Conservation (phyloP, 169 alveolate genomes). For the Ichthyophthirius multifiliis region DNA sequence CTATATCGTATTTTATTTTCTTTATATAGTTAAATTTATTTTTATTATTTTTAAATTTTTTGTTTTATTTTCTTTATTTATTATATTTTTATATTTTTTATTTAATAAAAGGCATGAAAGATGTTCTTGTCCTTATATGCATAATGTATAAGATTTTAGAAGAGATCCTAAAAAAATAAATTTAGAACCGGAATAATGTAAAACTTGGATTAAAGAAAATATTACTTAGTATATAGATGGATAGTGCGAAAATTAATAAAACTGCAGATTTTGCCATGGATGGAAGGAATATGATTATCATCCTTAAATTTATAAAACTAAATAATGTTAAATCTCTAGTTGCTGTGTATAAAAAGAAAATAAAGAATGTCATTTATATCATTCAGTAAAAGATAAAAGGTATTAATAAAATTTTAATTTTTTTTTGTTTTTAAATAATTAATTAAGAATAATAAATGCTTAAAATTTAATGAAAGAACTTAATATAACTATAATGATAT, state of each 20-base stretch:
- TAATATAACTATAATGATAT: too few relatives aligned
- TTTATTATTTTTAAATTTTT: too few relatives aligned
- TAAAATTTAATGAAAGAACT: too few relatives aligned
- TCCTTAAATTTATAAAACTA: conserved; percentile 58
- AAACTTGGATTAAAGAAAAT: conserved; percentile 28
- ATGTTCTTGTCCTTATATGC: conserved; percentile 66
- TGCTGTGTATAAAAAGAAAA: conserved; percentile 33
- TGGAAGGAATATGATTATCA: conserved; percentile 67
- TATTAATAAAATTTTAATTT: neutral
- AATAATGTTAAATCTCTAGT: conserved; percentile 41
- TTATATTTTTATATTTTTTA: too few relatives aligned
- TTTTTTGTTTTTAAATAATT: neutral
- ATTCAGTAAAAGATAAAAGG: conserved; percentile 45
- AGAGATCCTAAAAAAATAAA: conserved; percentile 47
- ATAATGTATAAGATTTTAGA: conserved; percentile 61
- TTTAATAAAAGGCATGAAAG: conserved; percentile 42
- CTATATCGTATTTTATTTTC: conserved; percentile 12
- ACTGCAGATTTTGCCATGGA: conserved; percentile 64
- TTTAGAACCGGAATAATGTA: conserved; percentile 38
- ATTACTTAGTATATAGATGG: conserved; percentile 24
- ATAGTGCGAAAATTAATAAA: conserved; percentile 37
- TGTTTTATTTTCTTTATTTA: too few relatives aligned
- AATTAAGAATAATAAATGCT: too few relatives aligned
- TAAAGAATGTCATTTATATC: conserved; percentile 55
- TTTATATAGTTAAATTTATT: too few relatives aligned